Percentiles rank a stretch among this genome's conserved stretches.
Conservation (phyloP, 2,329 filamentous ascomycete species). For the Colletotrichum musicola region DNA sequence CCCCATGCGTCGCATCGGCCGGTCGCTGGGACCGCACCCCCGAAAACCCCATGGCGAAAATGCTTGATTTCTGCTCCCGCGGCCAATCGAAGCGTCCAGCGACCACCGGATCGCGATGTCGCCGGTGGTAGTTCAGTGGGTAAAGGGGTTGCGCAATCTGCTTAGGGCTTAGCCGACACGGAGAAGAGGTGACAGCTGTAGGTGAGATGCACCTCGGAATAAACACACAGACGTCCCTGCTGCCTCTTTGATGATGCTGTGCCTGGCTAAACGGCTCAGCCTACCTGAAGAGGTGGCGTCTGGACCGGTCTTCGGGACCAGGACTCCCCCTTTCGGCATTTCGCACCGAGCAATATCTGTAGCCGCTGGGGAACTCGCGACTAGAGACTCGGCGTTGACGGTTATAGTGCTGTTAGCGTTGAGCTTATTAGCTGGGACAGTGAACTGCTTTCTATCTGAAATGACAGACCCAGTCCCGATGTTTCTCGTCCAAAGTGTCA, state of each 20-base stretch:
- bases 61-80: slow-evolving; percentile 13
- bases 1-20: slow-evolving; percentile 21
- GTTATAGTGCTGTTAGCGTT: slow-evolving; percentile 1
- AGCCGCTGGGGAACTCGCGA: background rate
- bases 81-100: slow-evolving; percentile 8
- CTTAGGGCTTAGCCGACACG: slow-evolving; percentile 36
- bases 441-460: too few relatives aligned
- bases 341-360: background rate
- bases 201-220: slow-evolving; percentile 9
- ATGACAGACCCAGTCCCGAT: too few relatives aligned
- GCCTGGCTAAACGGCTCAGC: background rate
- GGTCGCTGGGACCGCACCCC: slow-evolving; percentile 10
- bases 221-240: background rate
- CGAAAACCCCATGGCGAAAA: slow-evolving; percentile 18
- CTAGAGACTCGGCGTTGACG: background rate
- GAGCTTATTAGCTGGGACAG: slow-evolving; percentile 13
- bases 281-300: background rate
- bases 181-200: slow-evolving; percentile 3
- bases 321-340: slow-evolving; percentile 6
- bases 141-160: slow-evolving; percentile 21
- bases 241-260: background rate
- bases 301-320: background rate
- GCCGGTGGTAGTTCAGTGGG: slow-evolving; percentile 4
- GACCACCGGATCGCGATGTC: slow-evolving; percentile 10
- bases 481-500: background rate